Evolutionary conservation across 345 rosid species (phyloP), one percentile per base, ranked within the genome.

Genomic region (Gossypium ekmanianum): DNA sequence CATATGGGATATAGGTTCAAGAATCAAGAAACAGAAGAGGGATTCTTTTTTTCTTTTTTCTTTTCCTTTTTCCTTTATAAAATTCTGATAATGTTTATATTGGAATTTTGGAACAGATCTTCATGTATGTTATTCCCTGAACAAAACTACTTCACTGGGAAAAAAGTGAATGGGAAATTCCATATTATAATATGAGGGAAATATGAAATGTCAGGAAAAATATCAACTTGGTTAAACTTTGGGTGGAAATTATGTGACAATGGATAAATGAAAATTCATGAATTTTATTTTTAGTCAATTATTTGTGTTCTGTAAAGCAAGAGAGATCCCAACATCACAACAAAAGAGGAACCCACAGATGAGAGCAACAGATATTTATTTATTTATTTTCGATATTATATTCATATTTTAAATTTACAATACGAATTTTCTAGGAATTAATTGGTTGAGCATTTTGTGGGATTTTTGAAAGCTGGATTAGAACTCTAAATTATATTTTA

Each of bases 111-210:
- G 39, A 51, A 26, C 7, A 27, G 20, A 13, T 70, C 13, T 52
- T 70, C 61, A 10, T 52, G 47, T 29, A 52, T 52, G 61, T 27
- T 69, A 4, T 29, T 69, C 73, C 52, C 47, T 70, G 34, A 70
- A 70, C 61, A 70, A 17, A 69, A 50, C 7, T 9, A 50, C 20
- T 7, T 64, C 29, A 52, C 73, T 11, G 47, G 45, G 18, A 29
- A 62, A 52, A 29, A 18, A 34, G 17, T 11, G 61, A 27, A 51
- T 2, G 16, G 45, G 11, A 51, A 51, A 69, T 52, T 69, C 34
- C 63, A 26, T 29, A 65, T 11, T 17, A 59, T 44, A 11, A 74
- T 78, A 7, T 54, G 7, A 1, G 63, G 59, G 34, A 27, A 27
- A 51, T 9, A 51, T 14, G 12, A 48, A 50, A 48, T 67, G 39